Base-by-base conservation (phyloP, 2,329 filamentous ascomycete species). In the Ceratocystis destructans region DNA sequence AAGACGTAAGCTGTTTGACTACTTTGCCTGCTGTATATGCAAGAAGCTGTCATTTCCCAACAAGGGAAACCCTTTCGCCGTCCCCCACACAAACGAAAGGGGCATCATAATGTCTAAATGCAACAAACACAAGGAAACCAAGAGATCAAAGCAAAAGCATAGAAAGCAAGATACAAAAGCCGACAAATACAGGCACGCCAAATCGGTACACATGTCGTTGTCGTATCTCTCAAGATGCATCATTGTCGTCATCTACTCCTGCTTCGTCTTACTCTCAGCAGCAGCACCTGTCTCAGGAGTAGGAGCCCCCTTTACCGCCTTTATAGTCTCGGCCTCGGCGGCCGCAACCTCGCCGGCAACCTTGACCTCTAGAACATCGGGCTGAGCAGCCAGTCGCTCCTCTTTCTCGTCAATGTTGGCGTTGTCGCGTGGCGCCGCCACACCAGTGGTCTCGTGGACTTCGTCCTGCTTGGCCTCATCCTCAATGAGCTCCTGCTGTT, bases 371-470 rank as follows among this genome's bases (percentile, higher is more conserved):
- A 79, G 12, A 78, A 72, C 46, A 75, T 78, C 77, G 33, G 80
- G 79, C 6, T 84, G 83, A 1, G 78, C 75, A 31, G 79, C 74
- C 66, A 80, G 76, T 68, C 86, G 83, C 74, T 90, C 88, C 70
- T 96, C 90, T 78, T 93, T 91, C 76, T 97, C 94, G 72, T 97
- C 93, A 71, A 97, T 97, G 74, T 97, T 84, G 69, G 96, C 90
- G 37, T 86, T 85, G 72, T 97, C 94, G 73, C 91, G 89, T 1
- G 89, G 89, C 7, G 87, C 87, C 15, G 87, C 82, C 63, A 88
- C 82, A 12, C 89, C 89, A 50, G 84, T 85, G 72, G 86, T 86
- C 75, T 89, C 85, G 76, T 89, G 90, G 75, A 87, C 84, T 74
- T 91, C 83, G 72, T 89, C 89, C 78, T 99, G 93, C 79, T 94